These are phyloP conservation scores for Miscanthus sacchariflorus DNA, from an alignment of 202 grass and related monocot genomes.

Conservation along the genomic window DNA sequence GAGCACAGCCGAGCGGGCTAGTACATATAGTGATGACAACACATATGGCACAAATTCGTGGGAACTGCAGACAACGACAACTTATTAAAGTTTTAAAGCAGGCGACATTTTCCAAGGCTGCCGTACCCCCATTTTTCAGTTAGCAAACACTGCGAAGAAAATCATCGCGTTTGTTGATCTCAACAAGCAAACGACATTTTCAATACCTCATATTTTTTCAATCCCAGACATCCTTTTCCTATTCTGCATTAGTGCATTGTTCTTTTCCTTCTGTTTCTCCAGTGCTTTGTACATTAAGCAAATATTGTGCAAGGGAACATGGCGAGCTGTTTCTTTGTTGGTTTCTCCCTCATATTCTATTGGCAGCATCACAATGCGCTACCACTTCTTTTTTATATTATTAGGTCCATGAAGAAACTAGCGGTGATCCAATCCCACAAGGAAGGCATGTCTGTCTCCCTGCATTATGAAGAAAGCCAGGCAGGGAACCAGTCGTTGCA, in stretches of 20 bases:
- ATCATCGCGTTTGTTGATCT: neutral
- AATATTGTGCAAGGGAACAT: conserved; percentile 46
- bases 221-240: neutral
- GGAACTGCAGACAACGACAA: neutral
- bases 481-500: conserved; percentile 25
- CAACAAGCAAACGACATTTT: conserved; percentile 23
- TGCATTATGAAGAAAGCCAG: conserved; percentile 40
- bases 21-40: no score
- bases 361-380: neutral
- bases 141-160: neutral
- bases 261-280: conserved; percentile 9
- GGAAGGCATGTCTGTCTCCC: conserved; percentile 53
- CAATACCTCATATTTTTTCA: conserved; percentile 5
- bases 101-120: neutral
- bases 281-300: conserved; percentile 18
- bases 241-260: neutral
- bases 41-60: neutral
- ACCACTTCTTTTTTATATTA: neutral
- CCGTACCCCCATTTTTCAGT: neutral
- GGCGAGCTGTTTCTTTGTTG: conserved; percentile 47
- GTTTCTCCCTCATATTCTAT: conserved; percentile 20
- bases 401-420: conserved; percentile 13
- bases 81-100: neutral
- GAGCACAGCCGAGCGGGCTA: no score
- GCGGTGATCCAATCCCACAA: conserved; percentile 41